A percentile compares a stretch with the other conserved stretches of the same genome.
Evolutionary conservation across 768 basidiomycete species (phyloP).

Genomic region (Termitomyces sp.): DNA sequence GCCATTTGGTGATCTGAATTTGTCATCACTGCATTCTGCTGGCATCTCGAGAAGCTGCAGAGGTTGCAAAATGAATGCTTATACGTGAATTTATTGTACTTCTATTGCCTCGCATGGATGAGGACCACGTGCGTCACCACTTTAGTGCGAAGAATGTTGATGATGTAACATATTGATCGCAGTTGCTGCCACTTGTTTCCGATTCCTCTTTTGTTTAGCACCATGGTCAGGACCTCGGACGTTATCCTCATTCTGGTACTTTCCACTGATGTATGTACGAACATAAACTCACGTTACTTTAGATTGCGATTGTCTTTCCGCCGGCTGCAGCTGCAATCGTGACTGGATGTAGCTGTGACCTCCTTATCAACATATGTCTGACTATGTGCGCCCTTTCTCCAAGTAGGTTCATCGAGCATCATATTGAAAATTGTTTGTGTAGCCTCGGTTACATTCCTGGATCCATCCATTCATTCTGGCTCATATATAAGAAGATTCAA

Average conservation of each 20-base stretch:
- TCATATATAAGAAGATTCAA: constrained; percentile 87
- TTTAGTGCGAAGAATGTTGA: background rate
- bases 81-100: too few relatives aligned
- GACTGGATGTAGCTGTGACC: constrained; percentile 81
- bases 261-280: background rate
- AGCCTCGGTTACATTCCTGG: constrained; percentile 79
- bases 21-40: too few relatives aligned
- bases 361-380: constrained; percentile 78
- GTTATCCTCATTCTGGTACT: constrained; percentile 72
- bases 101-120: too few relatives aligned
- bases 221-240: constrained; percentile 63
- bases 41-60: too few relatives aligned
- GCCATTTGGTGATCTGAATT: too few relatives aligned
- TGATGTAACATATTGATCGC: constrained; percentile 13
- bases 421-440: too few relatives aligned
- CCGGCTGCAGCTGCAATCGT: constrained; percentile 76
- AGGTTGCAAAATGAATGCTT: too few relatives aligned
- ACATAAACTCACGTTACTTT: background rate
- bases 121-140: background rate
- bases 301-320: constrained; percentile 80
- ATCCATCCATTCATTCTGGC: constrained; percentile 79
- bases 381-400: constrained; percentile 52
- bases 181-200: background rate
- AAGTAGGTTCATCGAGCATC: background rate
- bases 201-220: constrained; percentile 12